phyloP scores from a whole-genome alignment of 306 rosid genomes.

The Pueraria montana region DNA sequence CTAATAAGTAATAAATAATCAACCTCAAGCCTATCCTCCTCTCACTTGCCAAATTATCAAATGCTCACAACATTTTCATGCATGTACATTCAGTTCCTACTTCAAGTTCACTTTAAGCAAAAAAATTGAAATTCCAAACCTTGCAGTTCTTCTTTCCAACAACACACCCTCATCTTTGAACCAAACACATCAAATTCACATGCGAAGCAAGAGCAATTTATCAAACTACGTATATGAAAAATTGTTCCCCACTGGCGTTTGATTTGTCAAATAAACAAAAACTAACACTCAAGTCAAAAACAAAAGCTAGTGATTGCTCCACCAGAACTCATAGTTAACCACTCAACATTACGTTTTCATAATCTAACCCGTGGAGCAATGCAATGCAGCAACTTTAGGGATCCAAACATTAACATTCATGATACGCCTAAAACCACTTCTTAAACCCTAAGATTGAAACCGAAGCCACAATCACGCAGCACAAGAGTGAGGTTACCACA shows the following conservation, averaged over 20 bases:
- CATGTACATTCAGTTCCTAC: conserved; percentile 10
- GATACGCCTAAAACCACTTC: not conserved
- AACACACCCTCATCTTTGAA: conserved; percentile 21
- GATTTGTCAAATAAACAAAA: conserved; percentile 5
- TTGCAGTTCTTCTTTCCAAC: not conserved
- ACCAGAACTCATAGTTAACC: not conserved
- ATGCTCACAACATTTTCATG: conserved; percentile 22
- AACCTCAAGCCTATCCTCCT: conserved; percentile 36
- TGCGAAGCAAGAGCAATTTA: conserved; percentile 12
- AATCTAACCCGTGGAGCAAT: conserved; percentile 1
- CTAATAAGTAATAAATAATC: conserved; percentile 40
- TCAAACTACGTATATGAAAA: not conserved
- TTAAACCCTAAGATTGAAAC: conserved; percentile 24
- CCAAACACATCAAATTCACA: conserved; percentile 8
- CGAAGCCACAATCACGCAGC: not conserved
- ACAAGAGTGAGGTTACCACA: conserved; percentile 57
- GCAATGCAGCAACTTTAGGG: conserved; percentile 18
- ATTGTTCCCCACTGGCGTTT: conserved; percentile 2
- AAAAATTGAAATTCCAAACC: conserved; percentile 17
- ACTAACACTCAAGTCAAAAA: not conserved
- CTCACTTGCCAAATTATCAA: conserved; percentile 32
- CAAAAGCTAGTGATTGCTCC: conserved; percentile 21
- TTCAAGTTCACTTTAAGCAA: not conserved
- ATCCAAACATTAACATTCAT: not conserved
- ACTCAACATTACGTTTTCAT: conserved; percentile 21